Conservation (phyloP, 2,329 filamentous ascomycete species). For the Calonectria pauciramosa region DNA sequence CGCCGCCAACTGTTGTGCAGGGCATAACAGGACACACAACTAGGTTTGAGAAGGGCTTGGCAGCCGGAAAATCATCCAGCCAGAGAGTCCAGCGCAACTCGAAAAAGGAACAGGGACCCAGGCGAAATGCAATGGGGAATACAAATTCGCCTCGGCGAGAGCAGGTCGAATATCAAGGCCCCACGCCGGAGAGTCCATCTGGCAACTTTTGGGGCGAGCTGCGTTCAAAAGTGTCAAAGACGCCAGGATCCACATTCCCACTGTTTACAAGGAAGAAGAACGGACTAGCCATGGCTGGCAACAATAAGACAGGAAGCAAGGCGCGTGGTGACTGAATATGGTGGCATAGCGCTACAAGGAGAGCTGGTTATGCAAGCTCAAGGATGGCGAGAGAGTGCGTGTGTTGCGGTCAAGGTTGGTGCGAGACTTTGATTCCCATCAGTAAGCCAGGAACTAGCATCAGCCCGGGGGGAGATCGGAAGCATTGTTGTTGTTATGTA, state of each 20-base stretch:
- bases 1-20: conserved; percentile 39
- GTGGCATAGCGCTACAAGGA: background rate
- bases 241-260: conserved; percentile 36
- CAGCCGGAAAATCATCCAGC: conserved; percentile 24
- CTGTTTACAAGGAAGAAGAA: conserved; percentile 44
- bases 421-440: background rate
- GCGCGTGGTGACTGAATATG: background rate
- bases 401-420: background rate
- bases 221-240: conserved; percentile 36
- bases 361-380: background rate
- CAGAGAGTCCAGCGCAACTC: background rate
- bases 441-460: background rate
- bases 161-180: conserved; percentile 28
- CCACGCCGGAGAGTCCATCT: conserved; percentile 33
- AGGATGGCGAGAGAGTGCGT: background rate
- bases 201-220: conserved; percentile 45
- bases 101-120: background rate
- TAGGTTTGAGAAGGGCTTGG: conserved; percentile 38
- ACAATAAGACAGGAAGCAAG: conserved; percentile 29
- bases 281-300: conserved; percentile 37
- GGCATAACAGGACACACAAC: conserved; percentile 42
- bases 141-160: conserved; percentile 13
- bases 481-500: background rate
- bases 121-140: background rate
- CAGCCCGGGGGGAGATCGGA: background rate